phyloP scores from a whole-genome alignment of 2,329 filamentous ascomycete genomes.

The Aspergillus proliferans region DNA sequence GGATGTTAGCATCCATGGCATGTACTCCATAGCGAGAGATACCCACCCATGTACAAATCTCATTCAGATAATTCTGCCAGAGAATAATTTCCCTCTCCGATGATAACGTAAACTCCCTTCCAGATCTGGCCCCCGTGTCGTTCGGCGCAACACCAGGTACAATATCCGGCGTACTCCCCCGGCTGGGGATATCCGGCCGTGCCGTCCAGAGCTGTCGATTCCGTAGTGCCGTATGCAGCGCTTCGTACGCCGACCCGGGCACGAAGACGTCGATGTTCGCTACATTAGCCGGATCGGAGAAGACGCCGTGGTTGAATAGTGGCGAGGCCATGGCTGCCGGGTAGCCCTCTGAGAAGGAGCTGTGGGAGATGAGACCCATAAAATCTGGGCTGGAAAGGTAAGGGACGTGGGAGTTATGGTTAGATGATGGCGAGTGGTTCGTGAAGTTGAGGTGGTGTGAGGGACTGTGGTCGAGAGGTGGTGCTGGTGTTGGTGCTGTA shows the following conservation, averaged over 20 bases:
- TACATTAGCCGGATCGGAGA: constrained; percentile 18
- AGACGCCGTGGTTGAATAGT: constrained; percentile 17
- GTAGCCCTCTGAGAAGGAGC: constrained; percentile 4
- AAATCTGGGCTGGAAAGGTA: background rate
- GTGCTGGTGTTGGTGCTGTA: background rate
- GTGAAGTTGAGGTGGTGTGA: background rate
- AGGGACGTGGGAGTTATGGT: background rate
- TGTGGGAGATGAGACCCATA: background rate
- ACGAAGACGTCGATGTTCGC: constrained; percentile 45
- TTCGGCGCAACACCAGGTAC: constrained; percentile 8
- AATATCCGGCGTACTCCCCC: constrained; percentile 16
- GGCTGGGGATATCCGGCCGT: constrained; percentile 35
- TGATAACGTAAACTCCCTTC: constrained; percentile 20
- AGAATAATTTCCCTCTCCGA: constrained; percentile 25
- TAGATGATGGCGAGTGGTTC: background rate
- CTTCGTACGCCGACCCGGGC: constrained; percentile 44
- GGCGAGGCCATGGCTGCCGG: constrained; percentile 14
- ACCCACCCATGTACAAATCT: constrained; percentile 25
- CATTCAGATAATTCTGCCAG: constrained; percentile 27
- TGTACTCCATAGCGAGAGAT: background rate
- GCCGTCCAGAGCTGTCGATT: constrained; percentile 43
- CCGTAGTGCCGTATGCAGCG: constrained; percentile 42
- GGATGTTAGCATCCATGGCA: background rate
- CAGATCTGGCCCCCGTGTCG: constrained; percentile 10
- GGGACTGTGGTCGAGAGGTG: background rate